Percentiles rank a stretch among this genome's conserved stretches.
These are phyloP conservation scores for Termitomyces sp. DNA, from an alignment of 768 basidiomycete genomes.

Conservation along the genomic window DNA sequence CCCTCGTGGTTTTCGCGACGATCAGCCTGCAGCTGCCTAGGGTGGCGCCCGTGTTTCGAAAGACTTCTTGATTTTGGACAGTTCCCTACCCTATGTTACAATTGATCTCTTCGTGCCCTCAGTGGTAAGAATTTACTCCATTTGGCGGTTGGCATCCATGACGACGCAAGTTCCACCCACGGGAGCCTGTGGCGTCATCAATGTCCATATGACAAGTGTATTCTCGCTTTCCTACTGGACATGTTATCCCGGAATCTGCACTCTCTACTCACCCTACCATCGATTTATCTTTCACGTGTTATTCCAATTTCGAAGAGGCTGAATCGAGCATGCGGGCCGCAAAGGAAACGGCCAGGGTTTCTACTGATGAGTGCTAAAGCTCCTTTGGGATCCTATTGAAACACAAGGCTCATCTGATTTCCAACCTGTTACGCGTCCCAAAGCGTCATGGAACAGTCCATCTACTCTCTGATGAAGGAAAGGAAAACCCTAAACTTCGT, in stretches of 20 bases:
- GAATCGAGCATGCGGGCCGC: conserved; percentile 70
- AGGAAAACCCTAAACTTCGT: conserved; percentile 16
- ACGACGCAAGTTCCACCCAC: too few species aligned
- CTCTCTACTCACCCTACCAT: conserved; percentile 55
- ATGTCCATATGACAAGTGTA: background rate
- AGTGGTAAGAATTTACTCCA: background rate
- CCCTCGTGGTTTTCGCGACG: background rate
- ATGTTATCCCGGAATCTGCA: background rate
- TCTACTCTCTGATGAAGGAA: conserved; percentile 16
- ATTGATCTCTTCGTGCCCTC: background rate
- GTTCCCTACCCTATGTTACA: background rate
- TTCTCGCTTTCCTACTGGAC: background rate
- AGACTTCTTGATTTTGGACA: too few species aligned
- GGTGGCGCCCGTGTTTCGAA: background rate
- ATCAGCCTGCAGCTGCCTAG: background rate
- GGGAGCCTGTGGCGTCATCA: too few species aligned
- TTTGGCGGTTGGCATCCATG: background rate
- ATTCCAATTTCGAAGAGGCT: conserved; percentile 71
- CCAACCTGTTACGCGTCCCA: conserved; percentile 31
- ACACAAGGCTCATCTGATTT: background rate
- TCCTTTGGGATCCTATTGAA: too few species aligned
- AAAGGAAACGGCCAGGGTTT: conserved; percentile 35
- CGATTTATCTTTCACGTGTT: conserved; percentile 75
- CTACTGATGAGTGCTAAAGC: background rate
- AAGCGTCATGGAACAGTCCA: conserved; percentile 27